Conservation (phyloP, 352 stramenopile genomes). For the Phytophthora capsici region DNA sequence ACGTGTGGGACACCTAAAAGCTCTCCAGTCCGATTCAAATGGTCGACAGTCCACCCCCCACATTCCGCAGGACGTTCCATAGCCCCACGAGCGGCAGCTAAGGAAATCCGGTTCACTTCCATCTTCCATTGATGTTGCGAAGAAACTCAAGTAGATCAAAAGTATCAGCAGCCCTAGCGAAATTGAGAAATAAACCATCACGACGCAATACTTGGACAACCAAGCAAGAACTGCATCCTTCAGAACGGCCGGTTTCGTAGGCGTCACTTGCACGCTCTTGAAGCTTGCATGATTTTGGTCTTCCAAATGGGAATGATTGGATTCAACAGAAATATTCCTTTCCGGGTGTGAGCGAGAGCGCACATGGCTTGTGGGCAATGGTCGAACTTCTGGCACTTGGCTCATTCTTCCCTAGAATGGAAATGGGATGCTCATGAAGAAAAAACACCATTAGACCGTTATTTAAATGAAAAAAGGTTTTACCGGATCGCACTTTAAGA, state of each 20-base stretch:
- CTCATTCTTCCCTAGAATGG: slow-evolving; percentile 3
- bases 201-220: slow-evolving; percentile 40
- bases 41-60: slow-evolving; percentile 66
- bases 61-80: slow-evolving; percentile 64
- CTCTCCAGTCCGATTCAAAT: slow-evolving; percentile 64
- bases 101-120: slow-evolving; percentile 60
- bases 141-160: slow-evolving; percentile 82
- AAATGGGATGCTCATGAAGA: slow-evolving; percentile 6
- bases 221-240: slow-evolving; percentile 20
- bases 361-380: slow-evolving; percentile 1
- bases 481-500: slow-evolving; percentile 14
- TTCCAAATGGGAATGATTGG: slow-evolving; percentile 7
- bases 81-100: slow-evolving; percentile 73
- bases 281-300: slow-evolving; percentile 6
- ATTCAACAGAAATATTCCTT: slow-evolving; percentile 10
- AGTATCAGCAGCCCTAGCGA: slow-evolving; percentile 53
- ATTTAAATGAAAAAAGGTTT: neutral
- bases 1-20: slow-evolving; percentile 72
- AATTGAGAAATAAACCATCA: slow-evolving; percentile 55
- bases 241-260: neutral
- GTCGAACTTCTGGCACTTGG: slow-evolving; percentile 12
- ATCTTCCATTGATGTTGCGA: slow-evolving; percentile 65
- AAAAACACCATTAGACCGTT: too few relatives aligned
- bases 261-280: neutral
- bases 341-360: slow-evolving; percentile 18